A percentile compares a stretch with the other conserved stretches of the same genome.
phyloP scores from a whole-genome alignment of 768 basidiomycete genomes.

The Gymnopilus dilepis region DNA sequence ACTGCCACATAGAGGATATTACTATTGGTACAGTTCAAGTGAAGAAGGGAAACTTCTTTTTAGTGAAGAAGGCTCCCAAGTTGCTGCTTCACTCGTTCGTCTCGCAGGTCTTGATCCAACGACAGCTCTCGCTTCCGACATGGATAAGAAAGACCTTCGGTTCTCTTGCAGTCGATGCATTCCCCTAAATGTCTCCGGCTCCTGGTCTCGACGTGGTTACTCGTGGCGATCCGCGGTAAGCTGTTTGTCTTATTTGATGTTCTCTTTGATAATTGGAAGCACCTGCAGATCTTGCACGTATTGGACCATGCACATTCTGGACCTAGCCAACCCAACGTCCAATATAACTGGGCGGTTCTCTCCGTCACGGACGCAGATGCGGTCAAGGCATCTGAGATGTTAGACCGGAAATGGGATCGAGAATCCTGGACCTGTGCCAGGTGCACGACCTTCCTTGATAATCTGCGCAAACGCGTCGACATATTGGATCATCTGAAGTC shows the following conservation, averaged over 20 bases:
- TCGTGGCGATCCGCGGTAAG: constrained; percentile 14
- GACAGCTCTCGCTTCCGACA: constrained; percentile 13
- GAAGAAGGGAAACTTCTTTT: background rate
- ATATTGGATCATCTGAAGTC: background rate
- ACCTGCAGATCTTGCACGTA: background rate
- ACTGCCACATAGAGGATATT: background rate
- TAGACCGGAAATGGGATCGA: background rate
- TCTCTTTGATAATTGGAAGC: background rate
- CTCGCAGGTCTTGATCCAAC: constrained; percentile 9
- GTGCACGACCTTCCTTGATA: background rate
- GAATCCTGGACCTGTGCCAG: background rate
- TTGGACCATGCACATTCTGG: background rate
- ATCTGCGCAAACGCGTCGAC: background rate
- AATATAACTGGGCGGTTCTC: background rate
- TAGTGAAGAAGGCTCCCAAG: background rate
- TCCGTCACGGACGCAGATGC: background rate
- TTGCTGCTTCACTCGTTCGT: constrained; percentile 7
- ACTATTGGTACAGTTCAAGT: background rate
- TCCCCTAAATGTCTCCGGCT: background rate
- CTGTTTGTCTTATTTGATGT: background rate
- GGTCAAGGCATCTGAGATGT: background rate
- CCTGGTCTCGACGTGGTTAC: constrained; percentile 3
- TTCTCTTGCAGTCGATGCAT: constrained; percentile 12
- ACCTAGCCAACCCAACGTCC: background rate
- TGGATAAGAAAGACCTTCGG: constrained; percentile 18